Evolutionary conservation across 2,329 filamentous ascomycete species (phyloP), one percentile per base, ranked within the genome.

Genomic region (Sclerotinia nivalis): DNA sequence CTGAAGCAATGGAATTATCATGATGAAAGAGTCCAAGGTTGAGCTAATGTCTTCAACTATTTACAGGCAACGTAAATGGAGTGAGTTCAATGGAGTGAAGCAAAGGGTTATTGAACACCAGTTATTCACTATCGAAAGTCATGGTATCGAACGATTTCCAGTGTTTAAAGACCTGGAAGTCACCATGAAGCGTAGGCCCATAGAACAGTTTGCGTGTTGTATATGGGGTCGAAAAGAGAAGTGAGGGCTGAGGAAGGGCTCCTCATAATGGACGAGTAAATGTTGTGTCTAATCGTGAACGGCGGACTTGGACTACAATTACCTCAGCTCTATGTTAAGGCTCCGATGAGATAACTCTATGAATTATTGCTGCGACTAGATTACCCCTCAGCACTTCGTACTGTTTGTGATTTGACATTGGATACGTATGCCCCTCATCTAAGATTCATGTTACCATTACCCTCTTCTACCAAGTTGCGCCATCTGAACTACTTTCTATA

Each of bases 121-220:
- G 3, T 40, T 59, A 18, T 40, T 43, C 22, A 25, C 55, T 18
- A 25, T 22, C 12, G 13, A 25, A 40, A 40, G 31, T 8, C 34
- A 40, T 59, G 22, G 3, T 13, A 10, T 10, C 3, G 12, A 25
- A 4, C 13, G 34, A 15, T 40, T 59, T 1, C 22, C 6, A 18
- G 7, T 2, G 0, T 40, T 25, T 13, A 25, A 10, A 13, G 7
- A 40, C 3, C n/a, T 37, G 5, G 4, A 56, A n/a, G 22, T 13
- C 4, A 9, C 18, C 10, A 6, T 37, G 0, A 4, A 25, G 37
- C 9, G 2, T 2, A 0, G n/a, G 7, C 34, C 3, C 12, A 25
- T n/a, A 50, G 22, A 13, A 40, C 13, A 25, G 55, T 4, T 40
- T 6, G 22, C 2, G 9, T 59, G 8, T 40, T 6, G 4, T 10